Percentiles rank a stretch among this genome's conserved stretches.
These are phyloP conservation scores for Maudiozyma barnettii DNA, from an alignment of 805 yeast genomes.

Conservation along the genomic window DNA sequence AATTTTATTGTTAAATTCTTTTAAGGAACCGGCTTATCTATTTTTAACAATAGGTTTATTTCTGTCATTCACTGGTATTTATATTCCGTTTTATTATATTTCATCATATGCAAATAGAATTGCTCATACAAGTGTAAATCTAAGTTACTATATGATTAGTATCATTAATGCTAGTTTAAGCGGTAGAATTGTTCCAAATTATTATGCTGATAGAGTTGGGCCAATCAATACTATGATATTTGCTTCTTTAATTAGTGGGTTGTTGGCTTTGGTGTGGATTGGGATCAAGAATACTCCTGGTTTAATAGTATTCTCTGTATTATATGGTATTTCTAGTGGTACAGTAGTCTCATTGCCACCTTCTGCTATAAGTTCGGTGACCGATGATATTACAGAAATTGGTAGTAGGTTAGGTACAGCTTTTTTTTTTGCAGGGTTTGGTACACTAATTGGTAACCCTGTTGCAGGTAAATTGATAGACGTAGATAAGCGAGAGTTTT, in stretches of 20 bases:
- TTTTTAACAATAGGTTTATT: background rate
- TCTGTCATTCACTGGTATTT: background rate
- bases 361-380: background rate
- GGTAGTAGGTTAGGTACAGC: background rate
- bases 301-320: background rate
- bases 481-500: background rate
- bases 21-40: background rate
- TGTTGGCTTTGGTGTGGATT: background rate
- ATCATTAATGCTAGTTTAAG: background rate
- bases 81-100: conserved; percentile 1
- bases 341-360: conserved; percentile 1
- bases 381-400: background rate
- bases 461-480: background rate
- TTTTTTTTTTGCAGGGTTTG: background rate
- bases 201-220: background rate
- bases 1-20: background rate
- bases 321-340: background rate
- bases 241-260: background rate
- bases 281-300: background rate
- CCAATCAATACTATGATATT: background rate
- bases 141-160: background rate
- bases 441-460: background rate
- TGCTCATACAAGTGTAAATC: background rate
- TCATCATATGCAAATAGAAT: background rate
- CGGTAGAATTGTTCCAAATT: background rate